These are phyloP conservation scores for Candida anglica DNA, from an alignment of 805 yeast genomes.

Conservation along the genomic window DNA sequence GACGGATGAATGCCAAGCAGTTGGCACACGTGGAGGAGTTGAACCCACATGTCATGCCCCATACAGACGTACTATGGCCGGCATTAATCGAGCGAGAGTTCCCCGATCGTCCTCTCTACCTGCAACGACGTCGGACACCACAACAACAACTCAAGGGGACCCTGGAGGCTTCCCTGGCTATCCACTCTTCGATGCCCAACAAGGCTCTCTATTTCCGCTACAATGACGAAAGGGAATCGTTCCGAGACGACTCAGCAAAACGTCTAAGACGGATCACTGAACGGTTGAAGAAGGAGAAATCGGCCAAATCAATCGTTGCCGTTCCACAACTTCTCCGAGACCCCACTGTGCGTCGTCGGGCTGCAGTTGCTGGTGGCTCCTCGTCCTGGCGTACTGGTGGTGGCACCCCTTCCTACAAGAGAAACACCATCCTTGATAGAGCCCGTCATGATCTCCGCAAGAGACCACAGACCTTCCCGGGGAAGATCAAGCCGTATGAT, in stretches of 20 bases:
- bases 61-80: conserved; percentile 45
- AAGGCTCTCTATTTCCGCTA: conserved; percentile 38
- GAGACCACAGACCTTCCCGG: conserved; percentile 29
- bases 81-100: conserved; percentile 44
- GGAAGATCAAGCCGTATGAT: conserved; percentile 13
- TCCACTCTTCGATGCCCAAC: conserved; percentile 22
- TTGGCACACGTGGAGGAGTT: conserved; percentile 35
- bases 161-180: neutral
- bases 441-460: conserved; percentile 33
- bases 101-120: conserved; percentile 35
- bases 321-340: conserved; percentile 24
- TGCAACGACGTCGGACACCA: neutral
- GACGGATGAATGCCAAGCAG: conserved; percentile 42
- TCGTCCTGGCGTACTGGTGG: neutral
- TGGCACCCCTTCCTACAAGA: conserved; percentile 8
- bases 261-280: conserved; percentile 41
- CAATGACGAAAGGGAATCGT: conserved; percentile 36
- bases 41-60: conserved; percentile 39
- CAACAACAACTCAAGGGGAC: neutral
- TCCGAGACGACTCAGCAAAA: conserved; percentile 41
- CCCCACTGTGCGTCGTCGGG: conserved; percentile 21
- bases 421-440: conserved; percentile 27
- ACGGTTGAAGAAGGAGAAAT: conserved; percentile 34
- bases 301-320: conserved; percentile 36
- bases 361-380: neutral